These are phyloP conservation scores for Colletotrichum ledebouriae DNA, from an alignment of 2,329 filamentous ascomycete genomes.

Conservation along the genomic window DNA sequence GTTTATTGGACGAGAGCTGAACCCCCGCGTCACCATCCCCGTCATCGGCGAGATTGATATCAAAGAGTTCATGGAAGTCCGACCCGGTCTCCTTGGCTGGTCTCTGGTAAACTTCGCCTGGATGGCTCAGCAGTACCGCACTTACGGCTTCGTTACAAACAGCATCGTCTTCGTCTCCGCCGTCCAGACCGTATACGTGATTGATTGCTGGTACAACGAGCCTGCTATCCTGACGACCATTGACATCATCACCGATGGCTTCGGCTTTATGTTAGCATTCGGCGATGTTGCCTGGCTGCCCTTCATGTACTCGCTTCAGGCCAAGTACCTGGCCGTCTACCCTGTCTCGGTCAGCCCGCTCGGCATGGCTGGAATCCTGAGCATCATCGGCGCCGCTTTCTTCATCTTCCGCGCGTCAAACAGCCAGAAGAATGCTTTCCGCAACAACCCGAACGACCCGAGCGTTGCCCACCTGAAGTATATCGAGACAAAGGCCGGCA, in stretches of 20 bases:
- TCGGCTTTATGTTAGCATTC: slow-evolving; percentile 95
- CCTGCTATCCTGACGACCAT: slow-evolving; percentile 92
- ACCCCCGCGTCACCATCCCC: slow-evolving; percentile 85
- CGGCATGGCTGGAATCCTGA: slow-evolving; percentile 75
- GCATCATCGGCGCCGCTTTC: slow-evolving; percentile 80
- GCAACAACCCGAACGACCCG: slow-evolving; percentile 86
- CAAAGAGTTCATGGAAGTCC: slow-evolving; percentile 89
- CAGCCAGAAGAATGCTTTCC: slow-evolving; percentile 94
- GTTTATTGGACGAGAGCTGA: slow-evolving; percentile 94
- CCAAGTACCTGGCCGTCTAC: slow-evolving; percentile 85
- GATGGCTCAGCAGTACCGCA: slow-evolving; percentile 88
- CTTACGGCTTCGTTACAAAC: slow-evolving; percentile 85
- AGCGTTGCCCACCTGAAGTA: slow-evolving; percentile 84
- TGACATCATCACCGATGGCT: slow-evolving; percentile 92
- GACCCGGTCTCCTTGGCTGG: slow-evolving; percentile 93
- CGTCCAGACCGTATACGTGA: slow-evolving; percentile 84
- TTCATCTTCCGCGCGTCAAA: slow-evolving; percentile 95
- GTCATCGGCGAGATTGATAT: slow-evolving; percentile 89
- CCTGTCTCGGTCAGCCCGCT: slow-evolving; percentile 81
- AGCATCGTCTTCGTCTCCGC: slow-evolving; percentile 84
- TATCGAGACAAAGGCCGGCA: slow-evolving; percentile 86
- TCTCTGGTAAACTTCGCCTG: slow-evolving; percentile 87
- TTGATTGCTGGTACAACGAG: slow-evolving; percentile 91
- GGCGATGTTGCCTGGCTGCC: slow-evolving; percentile 95
- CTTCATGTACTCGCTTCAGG: slow-evolving; percentile 87